phyloP scores from a whole-genome alignment of 2,329 filamentous ascomycete genomes.

The Cladosporium austrohemisphaericum region DNA sequence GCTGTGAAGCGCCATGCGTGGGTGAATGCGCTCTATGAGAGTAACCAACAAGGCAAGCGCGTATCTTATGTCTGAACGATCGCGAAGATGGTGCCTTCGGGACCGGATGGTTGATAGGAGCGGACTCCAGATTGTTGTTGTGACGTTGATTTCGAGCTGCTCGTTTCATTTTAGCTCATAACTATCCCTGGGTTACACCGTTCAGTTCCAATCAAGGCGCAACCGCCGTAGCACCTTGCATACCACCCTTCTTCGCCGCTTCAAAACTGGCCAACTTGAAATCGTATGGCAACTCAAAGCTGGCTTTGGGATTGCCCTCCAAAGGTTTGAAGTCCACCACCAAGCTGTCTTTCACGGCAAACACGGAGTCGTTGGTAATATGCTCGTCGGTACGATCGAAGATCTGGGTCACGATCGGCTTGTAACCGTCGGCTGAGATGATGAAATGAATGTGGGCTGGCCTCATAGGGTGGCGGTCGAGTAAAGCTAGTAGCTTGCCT shows the following conservation, averaged over 20 bases:
- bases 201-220: background rate
- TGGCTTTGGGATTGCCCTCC: conserved; percentile 50
- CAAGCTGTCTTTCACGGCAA: conserved; percentile 59
- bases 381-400: conserved; percentile 66
- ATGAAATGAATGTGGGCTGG: conserved; percentile 60
- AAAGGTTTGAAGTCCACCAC: conserved; percentile 55
- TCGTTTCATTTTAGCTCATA: too few species aligned
- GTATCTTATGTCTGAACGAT: background rate
- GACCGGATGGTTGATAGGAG: too few species aligned
- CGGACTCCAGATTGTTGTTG: too few species aligned
- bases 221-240: conserved; percentile 14
- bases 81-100: too few species aligned
- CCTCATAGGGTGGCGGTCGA: conserved; percentile 59
- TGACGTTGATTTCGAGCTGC: too few species aligned
- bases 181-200: too few species aligned
- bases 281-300: conserved; percentile 53
- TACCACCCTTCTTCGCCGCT: conserved; percentile 11
- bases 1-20: conserved; percentile 11
- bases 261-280: conserved; percentile 15
- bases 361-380: conserved; percentile 57
- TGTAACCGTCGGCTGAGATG: conserved; percentile 57
- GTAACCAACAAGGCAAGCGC: background rate
- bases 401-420: conserved; percentile 71
- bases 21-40: conserved; percentile 7
- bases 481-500: conserved; percentile 53